Percentiles rank a stretch among this genome's conserved stretches.
These are phyloP conservation scores for Kodamaea derodonti DNA, from an alignment of 1,139 yeast species.

Conservation along the genomic window DNA sequence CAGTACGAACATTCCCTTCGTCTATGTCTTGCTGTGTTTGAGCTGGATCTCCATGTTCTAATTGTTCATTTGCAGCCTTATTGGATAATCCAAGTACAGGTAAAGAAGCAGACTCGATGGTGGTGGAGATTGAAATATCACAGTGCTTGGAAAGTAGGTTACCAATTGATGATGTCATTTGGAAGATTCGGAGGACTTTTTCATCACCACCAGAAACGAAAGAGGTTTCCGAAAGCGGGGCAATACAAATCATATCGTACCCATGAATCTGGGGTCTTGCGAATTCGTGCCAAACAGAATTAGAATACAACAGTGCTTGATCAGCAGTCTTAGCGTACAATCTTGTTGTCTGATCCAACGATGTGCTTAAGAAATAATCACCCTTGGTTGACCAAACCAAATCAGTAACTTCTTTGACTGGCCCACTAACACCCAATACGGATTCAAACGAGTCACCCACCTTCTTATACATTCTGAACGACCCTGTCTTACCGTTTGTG, in stretches of 20 bases:
- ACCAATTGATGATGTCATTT: slow-evolving; percentile 81
- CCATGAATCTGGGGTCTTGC: slow-evolving; percentile 99
- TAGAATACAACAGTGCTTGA: neutral
- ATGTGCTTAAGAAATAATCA: slow-evolving; percentile 65
- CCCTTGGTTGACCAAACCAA: slow-evolving; percentile 74
- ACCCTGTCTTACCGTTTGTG: slow-evolving; percentile 88
- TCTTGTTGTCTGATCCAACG: slow-evolving; percentile 91
- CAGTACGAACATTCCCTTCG: slow-evolving; percentile 33
- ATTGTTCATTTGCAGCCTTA: slow-evolving; percentile 63
- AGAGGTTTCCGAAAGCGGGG: slow-evolving; percentile 52
- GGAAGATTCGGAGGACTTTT: slow-evolving; percentile 84
- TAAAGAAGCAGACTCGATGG: slow-evolving; percentile 70
- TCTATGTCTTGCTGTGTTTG: slow-evolving; percentile 34
- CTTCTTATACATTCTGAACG: slow-evolving; percentile 74
- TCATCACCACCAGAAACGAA: slow-evolving; percentile 97
- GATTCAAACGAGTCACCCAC: slow-evolving; percentile 48
- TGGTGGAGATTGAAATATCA: slow-evolving; percentile 30
- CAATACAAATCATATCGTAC: slow-evolving; percentile 89
- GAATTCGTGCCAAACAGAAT: slow-evolving; percentile 74
- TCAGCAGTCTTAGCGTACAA: slow-evolving; percentile 44
- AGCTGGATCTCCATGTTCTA: slow-evolving; percentile 37
- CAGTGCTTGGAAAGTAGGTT: slow-evolving; percentile 54
- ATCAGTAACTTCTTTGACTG: slow-evolving; percentile 72
- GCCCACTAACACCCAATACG: slow-evolving; percentile 68
- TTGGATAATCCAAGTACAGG: slow-evolving; percentile 95